Evolutionary conservation across 2,329 filamentous ascomycete species (phyloP), one percentile per base, ranked within the genome.

Genomic region (Pseudogymnoascus sp.): DNA sequence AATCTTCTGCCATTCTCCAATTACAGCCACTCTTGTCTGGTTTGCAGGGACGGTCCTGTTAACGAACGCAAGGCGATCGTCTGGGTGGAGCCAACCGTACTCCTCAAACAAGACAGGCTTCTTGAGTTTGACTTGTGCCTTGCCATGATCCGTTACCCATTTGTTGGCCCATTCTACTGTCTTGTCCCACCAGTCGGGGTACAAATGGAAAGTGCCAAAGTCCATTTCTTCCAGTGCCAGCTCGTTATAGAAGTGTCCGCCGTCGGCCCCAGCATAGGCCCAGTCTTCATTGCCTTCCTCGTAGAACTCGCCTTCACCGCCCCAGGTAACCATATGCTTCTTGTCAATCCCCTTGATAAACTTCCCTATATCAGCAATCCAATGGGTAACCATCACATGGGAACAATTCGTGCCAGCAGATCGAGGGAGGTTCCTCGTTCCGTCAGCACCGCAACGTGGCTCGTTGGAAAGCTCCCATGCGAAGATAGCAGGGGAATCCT

Each of bases 81-180:
- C 78, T n/a, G 76, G 71, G 1, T 78, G 80, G 61, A 83, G 66
- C 79, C 79, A 82, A 8, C 79, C 77, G 65, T 82, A 82, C 71
- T 82, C 80, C 68, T 82, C 80, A 59, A 81, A 78, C 6, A 82
- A 75, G 11, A 83, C 79, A 0, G 81, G 81, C 72, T 83, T 83
- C 22, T 74, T 73, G 4, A 71, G 74, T 28, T 68, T 69, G 9
- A 74, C 70, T 1, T 73, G 77, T 0, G 77, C 73, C 0, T 71
- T 74, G 0, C 77, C 80, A 63, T 83, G 81, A 66, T 82, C 80
- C 7, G 74, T 74, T 66, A 83, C 78, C 81, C 80, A 83, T 64
- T 80, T 78, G 36, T 76, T 73, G 0, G 78, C 76, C 80, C 81
- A 83, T 37, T 73, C 72, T 2, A 77, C 71, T 0, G 77, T 80